Evolutionary conservation across 805 yeast species (phyloP).

Genomic region (Pichia insulana): DNA sequence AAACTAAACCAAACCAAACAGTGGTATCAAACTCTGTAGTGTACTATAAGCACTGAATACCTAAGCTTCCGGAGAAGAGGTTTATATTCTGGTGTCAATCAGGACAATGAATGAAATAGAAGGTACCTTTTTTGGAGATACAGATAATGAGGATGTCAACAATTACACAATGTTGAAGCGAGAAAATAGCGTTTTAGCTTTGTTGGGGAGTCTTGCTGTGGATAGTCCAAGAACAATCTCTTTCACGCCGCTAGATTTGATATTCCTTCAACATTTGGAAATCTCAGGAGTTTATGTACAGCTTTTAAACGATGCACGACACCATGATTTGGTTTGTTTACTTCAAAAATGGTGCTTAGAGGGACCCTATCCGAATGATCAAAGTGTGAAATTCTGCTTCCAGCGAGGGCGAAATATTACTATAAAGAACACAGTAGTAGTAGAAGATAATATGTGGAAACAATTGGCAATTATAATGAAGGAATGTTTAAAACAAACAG

Average conservation of each 20-base stretch:
- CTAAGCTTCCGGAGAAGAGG: too few species aligned
- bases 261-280: background rate
- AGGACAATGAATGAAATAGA: too few species aligned
- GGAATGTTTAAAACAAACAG: background rate
- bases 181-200: background rate
- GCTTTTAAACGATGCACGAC: background rate
- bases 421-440: background rate
- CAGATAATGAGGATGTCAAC: background rate
- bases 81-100: too few species aligned
- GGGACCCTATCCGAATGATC: constrained; percentile 8
- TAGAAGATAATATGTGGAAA: background rate
- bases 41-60: too few species aligned
- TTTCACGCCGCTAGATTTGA: background rate
- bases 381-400: background rate
- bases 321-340: constrained; percentile 6
- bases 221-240: background rate
- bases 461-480: constrained; percentile 2
- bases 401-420: background rate
- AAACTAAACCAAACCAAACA: too few species aligned
- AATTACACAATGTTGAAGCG: background rate
- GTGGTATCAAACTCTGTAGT: too few species aligned
- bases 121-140: background rate
- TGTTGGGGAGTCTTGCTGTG: background rate
- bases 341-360: constrained; percentile 12
- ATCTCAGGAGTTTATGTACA: background rate